A percentile compares a stretch with the other conserved stretches of the same genome.
These are phyloP conservation scores for Beauveria sp. DNA, from an alignment of 2,329 filamentous ascomycete species.

Conservation along the genomic window DNA sequence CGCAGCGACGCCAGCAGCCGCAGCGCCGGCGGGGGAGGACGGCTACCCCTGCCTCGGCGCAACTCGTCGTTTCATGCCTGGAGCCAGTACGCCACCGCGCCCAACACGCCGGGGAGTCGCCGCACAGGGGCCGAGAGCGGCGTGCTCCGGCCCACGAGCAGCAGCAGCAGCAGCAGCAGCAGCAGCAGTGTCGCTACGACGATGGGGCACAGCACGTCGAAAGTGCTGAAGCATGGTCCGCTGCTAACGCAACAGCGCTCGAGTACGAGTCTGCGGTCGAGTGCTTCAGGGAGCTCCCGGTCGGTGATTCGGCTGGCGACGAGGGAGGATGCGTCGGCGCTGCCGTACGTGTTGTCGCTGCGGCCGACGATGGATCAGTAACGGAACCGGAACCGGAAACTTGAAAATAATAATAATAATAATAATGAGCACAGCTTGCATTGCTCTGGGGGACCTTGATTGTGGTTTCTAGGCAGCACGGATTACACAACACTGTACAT, in stretches of 20 bases:
- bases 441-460: not conserved
- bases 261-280: conserved; percentile 32
- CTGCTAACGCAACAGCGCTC: conserved; percentile 32
- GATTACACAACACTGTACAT: not conserved
- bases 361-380: conserved; percentile 21
- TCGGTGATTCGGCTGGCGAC: conserved; percentile 44
- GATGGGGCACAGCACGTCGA: not conserved
- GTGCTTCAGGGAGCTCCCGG: conserved; percentile 28
- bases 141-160: conserved; percentile 29
- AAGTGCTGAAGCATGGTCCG: conserved; percentile 29
- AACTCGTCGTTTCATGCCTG: conserved; percentile 37
- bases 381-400: not conserved
- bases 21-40: not conserved
- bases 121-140: conserved; percentile 22
- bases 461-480: not conserved
- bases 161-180: conserved; percentile 17
- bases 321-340: conserved; percentile 22
- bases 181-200: conserved; percentile 33
- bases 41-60: conserved; percentile 23
- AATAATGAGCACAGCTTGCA: not conserved
- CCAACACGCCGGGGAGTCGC: conserved; percentile 43
- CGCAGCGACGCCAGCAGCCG: conserved; percentile 21
- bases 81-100: conserved; percentile 43
- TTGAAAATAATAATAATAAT: not conserved
- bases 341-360: conserved; percentile 32